Evolutionary conservation across 2,329 filamentous ascomycete genomes (phyloP).

Genomic region (Colletotrichum agaves): DNA sequence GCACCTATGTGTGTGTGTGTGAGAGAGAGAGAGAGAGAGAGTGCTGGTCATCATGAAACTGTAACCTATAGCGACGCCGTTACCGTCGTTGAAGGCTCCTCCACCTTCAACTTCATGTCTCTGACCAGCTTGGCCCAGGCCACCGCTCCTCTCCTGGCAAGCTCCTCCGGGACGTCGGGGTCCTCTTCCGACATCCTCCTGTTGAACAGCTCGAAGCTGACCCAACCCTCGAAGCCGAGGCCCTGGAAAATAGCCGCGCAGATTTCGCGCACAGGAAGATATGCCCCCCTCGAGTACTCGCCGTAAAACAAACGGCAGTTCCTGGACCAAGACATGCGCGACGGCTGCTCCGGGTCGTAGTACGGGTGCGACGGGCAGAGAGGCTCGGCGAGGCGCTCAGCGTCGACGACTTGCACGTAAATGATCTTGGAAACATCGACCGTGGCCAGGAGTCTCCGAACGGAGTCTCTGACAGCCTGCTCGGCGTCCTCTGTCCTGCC

Average conservation of each 20-base stretch:
- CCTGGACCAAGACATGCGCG: constrained; percentile 80
- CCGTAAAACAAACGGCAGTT: constrained; percentile 71
- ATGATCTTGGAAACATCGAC: constrained; percentile 75
- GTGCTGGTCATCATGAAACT: neutral
- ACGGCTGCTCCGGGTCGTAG: constrained; percentile 48
- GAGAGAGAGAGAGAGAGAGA: neutral
- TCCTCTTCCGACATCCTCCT: constrained; percentile 64
- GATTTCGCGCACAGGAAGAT: constrained; percentile 73
- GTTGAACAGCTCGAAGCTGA: constrained; percentile 78
- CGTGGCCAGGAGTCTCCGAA: constrained; percentile 62
- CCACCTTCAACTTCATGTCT: constrained; percentile 48
- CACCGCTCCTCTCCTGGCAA: constrained; percentile 67
- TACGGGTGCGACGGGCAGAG: constrained; percentile 59
- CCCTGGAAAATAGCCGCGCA: constrained; percentile 70
- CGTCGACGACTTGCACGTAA: constrained; percentile 82
- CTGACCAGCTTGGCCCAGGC: constrained; percentile 60
- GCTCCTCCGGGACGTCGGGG: constrained; percentile 60
- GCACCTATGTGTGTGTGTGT: neutral
- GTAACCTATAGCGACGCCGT: constrained; percentile 48
- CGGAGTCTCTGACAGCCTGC: constrained; percentile 61
- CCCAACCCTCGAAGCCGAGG: constrained; percentile 74
- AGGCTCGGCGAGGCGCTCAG: constrained; percentile 69
- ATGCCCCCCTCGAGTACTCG: constrained; percentile 71
- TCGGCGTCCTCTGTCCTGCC: constrained; percentile 67
- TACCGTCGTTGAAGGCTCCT: constrained; percentile 42